Evolutionary conservation across 2,329 filamentous ascomycete species (phyloP), one percentile per base, ranked within the genome.

Genomic region (Iodosphaeria phyllophila): DNA sequence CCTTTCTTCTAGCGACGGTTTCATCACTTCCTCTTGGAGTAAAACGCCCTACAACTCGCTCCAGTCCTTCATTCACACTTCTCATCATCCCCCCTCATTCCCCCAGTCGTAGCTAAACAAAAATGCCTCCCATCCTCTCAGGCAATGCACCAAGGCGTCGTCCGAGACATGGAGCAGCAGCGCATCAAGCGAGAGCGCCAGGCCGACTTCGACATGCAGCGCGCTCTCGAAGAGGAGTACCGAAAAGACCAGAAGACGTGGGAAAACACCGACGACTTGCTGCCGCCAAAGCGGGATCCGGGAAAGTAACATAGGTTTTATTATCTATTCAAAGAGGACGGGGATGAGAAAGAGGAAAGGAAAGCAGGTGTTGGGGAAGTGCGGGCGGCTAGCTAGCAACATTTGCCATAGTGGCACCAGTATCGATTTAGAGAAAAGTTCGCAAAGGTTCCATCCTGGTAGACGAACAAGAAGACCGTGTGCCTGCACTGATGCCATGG

Each of bases 91-190:
- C 19, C 13, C 10, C 9, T n/a, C 17, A 16, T 23, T 13, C 16
- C 15, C 10, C 26, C 13, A 19, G 13, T 18, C 13, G 5, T 14
- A 6, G 20, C 18, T 20, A 30, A 26, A 23, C 23, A 29, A 28
- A 13, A 35, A 20, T 30, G 15, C 29, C 11, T 28, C 11, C 16
- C 27, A 26, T 20, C 7, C 18, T 14, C 21, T 4, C 33, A 86
- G 89, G 78, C 80, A 29, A 98, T 98, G 89, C 89, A 98, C 44
- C 69, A 76, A 36, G 89, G 89, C 22, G 89, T 98, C 20, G 58
- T 95, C 35, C 78, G 86, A 34, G 89, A 98, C 43, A 77, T 93
- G 61, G 86, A 95, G 44, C 82, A 91, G 44, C 84, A 92, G 47
- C 72, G 78, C 22, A 48, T 93, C 35, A 93, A 93, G 54, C 66